These are phyloP conservation scores for Aureobasidium musti DNA, from an alignment of 2,329 filamentous ascomycete species.

Conservation along the genomic window DNA sequence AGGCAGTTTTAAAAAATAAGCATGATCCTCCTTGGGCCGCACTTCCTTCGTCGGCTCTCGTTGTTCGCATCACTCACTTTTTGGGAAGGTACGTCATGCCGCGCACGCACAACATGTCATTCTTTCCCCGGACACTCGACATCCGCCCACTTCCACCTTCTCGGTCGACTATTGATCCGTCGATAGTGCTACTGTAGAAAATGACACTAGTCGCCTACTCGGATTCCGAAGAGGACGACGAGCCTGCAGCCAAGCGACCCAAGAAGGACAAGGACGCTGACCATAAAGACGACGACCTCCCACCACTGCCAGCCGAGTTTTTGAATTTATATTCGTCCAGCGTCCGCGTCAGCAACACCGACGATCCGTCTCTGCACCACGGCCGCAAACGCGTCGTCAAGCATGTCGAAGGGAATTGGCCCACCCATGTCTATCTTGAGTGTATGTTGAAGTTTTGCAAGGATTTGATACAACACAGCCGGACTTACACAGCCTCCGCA, in stretches of 20 bases:
- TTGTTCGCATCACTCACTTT: conserved; percentile 12
- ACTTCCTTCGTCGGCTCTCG: not conserved
- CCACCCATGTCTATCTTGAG: conserved; percentile 87
- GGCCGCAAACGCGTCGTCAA: conserved; percentile 80
- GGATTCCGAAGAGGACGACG: conserved; percentile 51
- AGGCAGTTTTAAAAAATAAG: conserved; percentile 10
- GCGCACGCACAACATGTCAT: conserved; percentile 22
- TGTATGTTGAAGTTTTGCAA: conserved; percentile 61
- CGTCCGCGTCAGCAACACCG: conserved; percentile 71
- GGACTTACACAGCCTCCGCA: conserved; percentile 14
- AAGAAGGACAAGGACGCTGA: conserved; percentile 8
- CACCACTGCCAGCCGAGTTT: conserved; percentile 72
- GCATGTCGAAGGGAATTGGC: conserved; percentile 88
- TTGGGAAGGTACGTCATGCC: conserved; percentile 22
- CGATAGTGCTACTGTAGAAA: conserved; percentile 7
- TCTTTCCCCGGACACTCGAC: not conserved
- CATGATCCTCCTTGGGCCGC: conserved; percentile 16
- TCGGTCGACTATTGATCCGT: conserved; percentile 9
- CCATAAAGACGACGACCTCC: conserved; percentile 28
- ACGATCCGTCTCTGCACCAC: conserved; percentile 82
- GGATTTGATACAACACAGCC: not conserved
- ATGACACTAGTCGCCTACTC: conserved; percentile 70
- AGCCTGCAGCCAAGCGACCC: conserved; percentile 13
- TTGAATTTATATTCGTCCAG: conserved; percentile 87
- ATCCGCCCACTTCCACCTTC: conserved; percentile 15